Evolutionary conservation across 345 rosid species (phyloP), one percentile per base, ranked within the genome.

Genomic region (Passiflora organensis): DNA sequence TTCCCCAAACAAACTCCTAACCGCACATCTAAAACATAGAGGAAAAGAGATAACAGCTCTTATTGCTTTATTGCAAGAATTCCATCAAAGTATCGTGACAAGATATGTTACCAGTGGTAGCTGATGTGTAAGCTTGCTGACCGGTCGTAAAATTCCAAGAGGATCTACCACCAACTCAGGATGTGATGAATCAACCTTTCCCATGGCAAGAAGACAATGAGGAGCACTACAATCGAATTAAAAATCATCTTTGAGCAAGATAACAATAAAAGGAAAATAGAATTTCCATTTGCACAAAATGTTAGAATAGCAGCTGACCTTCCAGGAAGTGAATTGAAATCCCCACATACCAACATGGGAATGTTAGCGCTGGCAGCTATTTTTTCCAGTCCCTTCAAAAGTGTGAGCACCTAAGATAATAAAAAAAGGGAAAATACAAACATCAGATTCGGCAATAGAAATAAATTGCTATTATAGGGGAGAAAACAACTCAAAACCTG

Each of bases 291-390:
- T 48, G 54, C 17, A 56, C 21, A 48, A 57, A 19, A 56, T 39
- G 13, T 60, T 5, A 37, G 17, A 51, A 61, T 32, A 75, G 73
- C 39, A 45, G 59, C 78, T 58, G 45, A 85, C 99, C 99, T 93
- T 60, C 91, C 96, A 23, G 99, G 99, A 58, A 73, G 60, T 4
- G 99, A 80, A 75, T 82, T 82, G 72, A 93, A 93, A 76, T 93
- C 99, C 25, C 99, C 99, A 80, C 99, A 93, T 14, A 93, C 95
- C 78, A 93, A 65, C 97, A 93, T 93, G 23, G 99, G 99, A 73
- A 93, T 93, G 74, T 93, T 94, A 20, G 95, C 94, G 58, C 97
- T 86, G 24, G 87, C 96, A 58, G 97, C 99, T 48, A 89, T 89
- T 72, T 93, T 93, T 69, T 93, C 99, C 75, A 93, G 73, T 50